Conservation (phyloP, 805 yeast genomes). For the Metschnikowia arizonensis region DNA sequence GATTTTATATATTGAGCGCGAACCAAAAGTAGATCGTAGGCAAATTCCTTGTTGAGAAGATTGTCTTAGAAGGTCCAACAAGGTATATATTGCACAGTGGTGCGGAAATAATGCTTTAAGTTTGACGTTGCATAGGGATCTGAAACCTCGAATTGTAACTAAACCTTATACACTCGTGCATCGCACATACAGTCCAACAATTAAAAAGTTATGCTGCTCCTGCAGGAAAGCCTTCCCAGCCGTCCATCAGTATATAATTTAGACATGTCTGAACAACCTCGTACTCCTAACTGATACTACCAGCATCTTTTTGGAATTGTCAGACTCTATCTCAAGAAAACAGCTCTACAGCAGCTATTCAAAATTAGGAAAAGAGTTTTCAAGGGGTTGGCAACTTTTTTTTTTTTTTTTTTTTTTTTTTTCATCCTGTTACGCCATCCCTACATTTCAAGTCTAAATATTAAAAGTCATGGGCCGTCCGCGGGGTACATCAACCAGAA, state of each 20-base stretch:
- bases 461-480: slow-evolving; percentile 5
- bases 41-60: too few species aligned
- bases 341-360: background rate
- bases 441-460: background rate
- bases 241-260: background rate
- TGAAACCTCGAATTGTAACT: too few species aligned
- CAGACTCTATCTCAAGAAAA: background rate
- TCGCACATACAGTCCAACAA: too few species aligned
- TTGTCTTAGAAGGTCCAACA: too few species aligned
- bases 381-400: background rate
- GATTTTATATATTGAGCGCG: too few species aligned
- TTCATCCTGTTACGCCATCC: background rate
- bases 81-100: too few species aligned
- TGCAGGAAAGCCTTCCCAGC: background rate
- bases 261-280: background rate
- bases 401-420: too few species aligned
- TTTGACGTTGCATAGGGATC: too few species aligned
- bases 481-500: slow-evolving; percentile 1
- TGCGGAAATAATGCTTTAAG: too few species aligned
- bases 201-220: background rate
- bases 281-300: background rate
- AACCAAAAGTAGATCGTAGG: too few species aligned
- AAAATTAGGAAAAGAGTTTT: too few species aligned
- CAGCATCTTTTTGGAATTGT: background rate
- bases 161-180: too few species aligned